phyloP scores from a whole-genome alignment of 495 filamentous ascomycete genomes.

The Cladorrhinum samala region DNA sequence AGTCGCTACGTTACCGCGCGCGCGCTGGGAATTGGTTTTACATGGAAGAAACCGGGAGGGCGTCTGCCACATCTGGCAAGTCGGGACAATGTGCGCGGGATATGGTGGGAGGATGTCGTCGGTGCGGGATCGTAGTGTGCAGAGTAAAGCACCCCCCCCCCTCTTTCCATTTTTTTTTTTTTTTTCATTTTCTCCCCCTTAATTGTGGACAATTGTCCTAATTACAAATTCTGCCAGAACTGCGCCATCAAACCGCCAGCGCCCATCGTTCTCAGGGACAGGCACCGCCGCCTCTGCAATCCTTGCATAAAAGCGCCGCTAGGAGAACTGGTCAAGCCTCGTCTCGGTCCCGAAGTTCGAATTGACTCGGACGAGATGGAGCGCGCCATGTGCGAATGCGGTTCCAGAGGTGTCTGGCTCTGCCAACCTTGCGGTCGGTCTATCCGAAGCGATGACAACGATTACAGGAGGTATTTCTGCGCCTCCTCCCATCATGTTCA shows the following conservation, averaged over 20 bases:
- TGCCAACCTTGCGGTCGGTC: constrained; percentile 71
- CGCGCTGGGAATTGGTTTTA: constrained; percentile 47
- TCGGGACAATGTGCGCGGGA: constrained; percentile 73
- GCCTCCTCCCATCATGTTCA: background rate
- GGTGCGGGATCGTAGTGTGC: constrained; percentile 71
- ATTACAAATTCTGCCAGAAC: constrained; percentile 53
- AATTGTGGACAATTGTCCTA: too few species aligned
- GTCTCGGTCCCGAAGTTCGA: constrained; percentile 18
- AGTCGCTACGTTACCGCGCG: constrained; percentile 44
- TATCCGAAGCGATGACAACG: constrained; percentile 61
- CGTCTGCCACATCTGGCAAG: constrained; percentile 51
- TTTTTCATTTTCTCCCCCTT: too few species aligned
- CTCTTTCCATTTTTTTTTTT: background rate
- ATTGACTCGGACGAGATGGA: constrained; percentile 41
- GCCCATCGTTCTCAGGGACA: constrained; percentile 51
- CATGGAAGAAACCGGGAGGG: constrained; percentile 34
- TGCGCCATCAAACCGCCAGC: constrained; percentile 75
- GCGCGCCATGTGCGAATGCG: constrained; percentile 63
- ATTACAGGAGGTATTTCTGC: constrained; percentile 51
- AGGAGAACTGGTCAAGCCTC: constrained; percentile 32
- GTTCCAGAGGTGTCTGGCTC: constrained; percentile 60
- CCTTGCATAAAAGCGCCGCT: constrained; percentile 65
- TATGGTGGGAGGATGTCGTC: constrained; percentile 73
- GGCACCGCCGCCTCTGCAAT: constrained; percentile 72
- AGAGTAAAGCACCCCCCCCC: constrained; percentile 49